phyloP scores from a whole-genome alignment of 768 basidiomycete species.

The Clitopilus hobsonii region DNA sequence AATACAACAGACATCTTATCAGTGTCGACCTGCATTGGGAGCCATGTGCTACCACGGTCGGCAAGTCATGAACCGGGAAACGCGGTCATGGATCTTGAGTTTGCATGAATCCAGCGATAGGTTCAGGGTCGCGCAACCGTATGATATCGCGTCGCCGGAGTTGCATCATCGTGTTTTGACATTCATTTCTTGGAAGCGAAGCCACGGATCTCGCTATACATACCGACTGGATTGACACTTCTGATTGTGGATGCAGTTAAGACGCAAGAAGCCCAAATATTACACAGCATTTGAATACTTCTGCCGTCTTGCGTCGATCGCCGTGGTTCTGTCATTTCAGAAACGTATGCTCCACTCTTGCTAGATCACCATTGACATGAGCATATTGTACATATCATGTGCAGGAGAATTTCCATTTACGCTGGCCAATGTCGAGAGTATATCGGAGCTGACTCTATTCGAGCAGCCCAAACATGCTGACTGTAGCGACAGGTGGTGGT shows the following conservation, averaged over 20 bases:
- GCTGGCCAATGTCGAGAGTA: too few species aligned
- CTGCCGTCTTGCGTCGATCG: neutral
- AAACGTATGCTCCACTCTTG: neutral
- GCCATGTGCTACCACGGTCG: neutral
- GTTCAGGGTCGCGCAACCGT: neutral
- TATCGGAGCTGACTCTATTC: slow-evolving; percentile 30
- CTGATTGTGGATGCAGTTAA: neutral
- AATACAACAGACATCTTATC: slow-evolving; percentile 1
- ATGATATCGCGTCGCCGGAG: neutral
- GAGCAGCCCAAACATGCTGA: slow-evolving; percentile 66
- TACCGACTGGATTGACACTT: neutral
- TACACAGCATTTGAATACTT: neutral
- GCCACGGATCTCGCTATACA: neutral
- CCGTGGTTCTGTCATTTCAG: neutral
- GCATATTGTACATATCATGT: too few species aligned
- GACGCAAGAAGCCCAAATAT: neutral
- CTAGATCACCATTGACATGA: neutral
- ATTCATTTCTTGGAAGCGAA: neutral
- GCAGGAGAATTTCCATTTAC: too few species aligned
- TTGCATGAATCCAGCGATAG: neutral
- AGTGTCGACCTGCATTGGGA: neutral
- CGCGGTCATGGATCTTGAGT: neutral
- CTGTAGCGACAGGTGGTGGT: slow-evolving; percentile 59
- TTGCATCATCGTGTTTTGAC: neutral
- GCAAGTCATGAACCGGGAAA: neutral